phyloP scores from a whole-genome alignment of 768 basidiomycete genomes.

The Paxillus rubicundulus region DNA sequence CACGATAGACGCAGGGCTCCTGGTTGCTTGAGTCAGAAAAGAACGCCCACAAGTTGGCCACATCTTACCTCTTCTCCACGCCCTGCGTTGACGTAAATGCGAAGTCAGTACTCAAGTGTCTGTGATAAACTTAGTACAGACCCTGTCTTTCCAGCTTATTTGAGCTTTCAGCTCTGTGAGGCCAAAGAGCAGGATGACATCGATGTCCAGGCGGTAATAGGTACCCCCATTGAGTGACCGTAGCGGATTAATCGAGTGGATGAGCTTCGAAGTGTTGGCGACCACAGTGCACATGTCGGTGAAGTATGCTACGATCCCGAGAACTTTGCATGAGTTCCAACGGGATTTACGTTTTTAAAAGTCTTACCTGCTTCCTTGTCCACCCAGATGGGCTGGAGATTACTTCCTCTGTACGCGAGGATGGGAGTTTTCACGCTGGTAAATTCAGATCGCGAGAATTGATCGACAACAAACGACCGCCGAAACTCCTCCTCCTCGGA shows the following conservation, averaged over 20 bases:
- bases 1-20: slow-evolving; percentile 7
- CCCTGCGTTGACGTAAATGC: background rate
- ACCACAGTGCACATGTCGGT: background rate
- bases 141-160: slow-evolving; percentile 39
- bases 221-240: background rate
- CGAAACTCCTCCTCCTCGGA: slow-evolving; percentile 21
- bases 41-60: background rate
- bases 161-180: slow-evolving; percentile 46
- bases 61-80: slow-evolving; percentile 4
- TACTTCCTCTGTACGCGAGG: slow-evolving; percentile 17
- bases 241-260: background rate
- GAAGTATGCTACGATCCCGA: slow-evolving; percentile 2
- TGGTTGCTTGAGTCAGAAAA: background rate
- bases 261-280: slow-evolving; percentile 12
- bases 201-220: slow-evolving; percentile 23
- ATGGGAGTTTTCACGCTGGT: background rate
- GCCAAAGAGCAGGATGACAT: slow-evolving; percentile 41
- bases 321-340: too few relatives aligned
- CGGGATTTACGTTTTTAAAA: too few relatives aligned
- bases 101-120: background rate
- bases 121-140: background rate
- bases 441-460: background rate
- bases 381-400: slow-evolving; percentile 5
- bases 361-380: slow-evolving; percentile 14
- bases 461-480: background rate